Evolutionary conservation across 1,284 basidiomycete genomes (phyloP), one percentile per base, ranked within the genome.

Genomic region (Microbotryum violaceum): DNA sequence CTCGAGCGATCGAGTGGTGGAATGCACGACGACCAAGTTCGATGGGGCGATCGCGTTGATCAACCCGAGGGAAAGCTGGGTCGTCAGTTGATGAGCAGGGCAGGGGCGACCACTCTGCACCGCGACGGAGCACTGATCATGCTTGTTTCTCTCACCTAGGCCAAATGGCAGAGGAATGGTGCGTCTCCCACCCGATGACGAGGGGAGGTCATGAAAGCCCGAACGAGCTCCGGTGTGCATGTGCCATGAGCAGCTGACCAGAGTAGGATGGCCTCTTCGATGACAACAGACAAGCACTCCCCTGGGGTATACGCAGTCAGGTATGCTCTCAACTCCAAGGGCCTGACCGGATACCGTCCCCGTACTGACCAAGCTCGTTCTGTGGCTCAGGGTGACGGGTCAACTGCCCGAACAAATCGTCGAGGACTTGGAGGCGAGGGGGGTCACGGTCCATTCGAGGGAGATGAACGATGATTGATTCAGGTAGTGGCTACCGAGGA

Each of bases 21-120:
- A 84, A 61, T 97, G 91, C 77, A 98, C 94, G 10, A 94, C 91
- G n/a, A 86, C 88, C 1, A 86, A 89, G 68, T 98, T 89, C 72
- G 94, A 97, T 72, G 96, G 96, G 21, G 82, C 91, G 55, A 89
- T 97, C 70, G 85, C 91, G 6, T 84, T 93, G 67, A 84, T 93
- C 59, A 84, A 91, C 71, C 89, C 93, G 1, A 86, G 91, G 70
- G 82, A 84, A 64, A 93, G 90, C 76, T 98, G 94, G 94, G 92
- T 97, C 12, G 89, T 90, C 18, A 81, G 87, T 63, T 12, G 14
- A 6, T n/a, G 25, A 12, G 10, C 6, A 16, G 3, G 31, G 31
- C 31, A 31, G 1, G 31, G 31, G 31, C 31, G 31, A 31, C 31
- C 31, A 31, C 25, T 10, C 5, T 9, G 48, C 4, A 10, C 21